These are phyloP conservation scores for Hyphodiscus sp. DNA, from an alignment of 2,329 filamentous ascomycete species.

Conservation along the genomic window DNA sequence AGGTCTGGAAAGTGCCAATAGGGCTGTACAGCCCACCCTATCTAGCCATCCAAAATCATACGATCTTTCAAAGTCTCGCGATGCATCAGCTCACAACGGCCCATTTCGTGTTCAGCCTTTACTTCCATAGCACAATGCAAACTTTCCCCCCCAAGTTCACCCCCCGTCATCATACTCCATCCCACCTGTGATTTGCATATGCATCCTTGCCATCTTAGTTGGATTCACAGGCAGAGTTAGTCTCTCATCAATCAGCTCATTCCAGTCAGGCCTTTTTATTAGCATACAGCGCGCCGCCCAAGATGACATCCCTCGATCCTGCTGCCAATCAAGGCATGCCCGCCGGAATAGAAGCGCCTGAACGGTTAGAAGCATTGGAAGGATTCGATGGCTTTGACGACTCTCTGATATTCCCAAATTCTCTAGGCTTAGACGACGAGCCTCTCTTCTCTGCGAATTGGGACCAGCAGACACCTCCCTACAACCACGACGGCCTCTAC, in stretches of 20 bases:
- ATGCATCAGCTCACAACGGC: background rate
- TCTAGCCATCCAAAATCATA: background rate
- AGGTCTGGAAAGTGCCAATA: background rate
- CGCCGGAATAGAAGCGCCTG: conserved; percentile 16
- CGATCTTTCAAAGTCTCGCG: background rate
- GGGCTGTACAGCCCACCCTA: background rate
- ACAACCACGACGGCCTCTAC: conserved; percentile 28
- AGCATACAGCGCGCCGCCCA: conserved; percentile 1
- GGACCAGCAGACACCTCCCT: conserved; percentile 25
- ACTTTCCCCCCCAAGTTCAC: background rate
- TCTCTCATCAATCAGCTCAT: background rate
- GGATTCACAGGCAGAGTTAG: background rate
- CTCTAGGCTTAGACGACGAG: conserved; percentile 22
- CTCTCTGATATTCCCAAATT: conserved; percentile 19
- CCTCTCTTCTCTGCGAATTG: conserved; percentile 24
- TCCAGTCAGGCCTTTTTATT: background rate
- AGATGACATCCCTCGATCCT: conserved; percentile 17
- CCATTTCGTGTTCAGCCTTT: background rate
- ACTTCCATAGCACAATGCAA: background rate
- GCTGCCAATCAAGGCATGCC: conserved; percentile 1
- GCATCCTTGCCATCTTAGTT: background rate
- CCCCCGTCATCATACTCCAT: background rate
- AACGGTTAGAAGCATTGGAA: conserved; percentile 21
- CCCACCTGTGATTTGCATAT: background rate
- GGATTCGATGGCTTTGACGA: conserved; percentile 22